Evolutionary conservation across 805 yeast species (phyloP), one percentile per base, ranked within the genome.

Genomic region (Ogataea allantospora): DNA sequence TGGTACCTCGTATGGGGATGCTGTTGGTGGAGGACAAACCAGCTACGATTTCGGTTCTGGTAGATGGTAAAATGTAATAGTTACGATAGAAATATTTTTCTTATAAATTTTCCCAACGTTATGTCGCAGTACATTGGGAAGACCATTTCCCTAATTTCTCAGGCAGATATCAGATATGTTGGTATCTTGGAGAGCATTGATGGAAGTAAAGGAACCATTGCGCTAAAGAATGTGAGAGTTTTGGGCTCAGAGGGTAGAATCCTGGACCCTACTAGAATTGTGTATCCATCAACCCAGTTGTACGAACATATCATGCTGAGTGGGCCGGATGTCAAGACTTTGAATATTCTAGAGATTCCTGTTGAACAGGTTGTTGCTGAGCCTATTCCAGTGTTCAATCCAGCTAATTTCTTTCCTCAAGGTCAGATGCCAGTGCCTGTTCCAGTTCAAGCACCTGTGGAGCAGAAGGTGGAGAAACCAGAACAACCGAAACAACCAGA

Each of bases 101-200:
- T 30, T 21, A 14, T 13, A 36, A 23, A 27, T 30, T 37, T 30
- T 20, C 26, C 27, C 21, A 26, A 25, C 35, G 23, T 21, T 22
- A 93, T 93, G 98, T 83, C 97, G 30, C 88, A 88, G 57, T 89
- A 83, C 63, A 84, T 88, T 50, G 98, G 98, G 7, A 87, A 87
- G 60, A 82, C 91, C 35, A 87, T 88, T 51, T 79, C 93, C 17
- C 70, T 88, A 58, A 75, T 84, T 46, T 82, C 95, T 42, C 78
- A 77, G 57, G 80, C 84, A 52, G 87, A 86, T 25, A 80, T 85
- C 44, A 80, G 95, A 47, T 91, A 91, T 58, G 93, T 88, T 41
- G 99, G 99, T 21, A 67, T 77, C n/a, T 72, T 91, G 56, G 88
- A 86, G 48, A 81, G 78, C 50, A 87, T 93, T 54, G 88, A 88